Evolutionary conservation across 2,329 filamentous ascomycete species (phyloP).

Genomic region (Blumeria graminis): DNA sequence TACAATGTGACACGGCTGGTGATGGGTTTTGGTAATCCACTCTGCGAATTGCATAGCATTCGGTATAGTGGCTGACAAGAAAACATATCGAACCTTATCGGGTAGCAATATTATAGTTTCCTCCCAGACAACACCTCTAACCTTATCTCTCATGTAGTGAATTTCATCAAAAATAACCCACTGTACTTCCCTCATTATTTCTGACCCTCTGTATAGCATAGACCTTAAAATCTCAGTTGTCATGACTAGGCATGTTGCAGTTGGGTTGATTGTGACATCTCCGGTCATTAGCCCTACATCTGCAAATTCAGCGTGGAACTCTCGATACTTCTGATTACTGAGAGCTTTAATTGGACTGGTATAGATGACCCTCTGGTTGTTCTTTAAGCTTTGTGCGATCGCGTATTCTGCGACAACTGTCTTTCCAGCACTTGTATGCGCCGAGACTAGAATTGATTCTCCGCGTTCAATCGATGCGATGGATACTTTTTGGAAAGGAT

Average conservation of each 20-base stretch:
- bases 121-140: constrained; percentile 92
- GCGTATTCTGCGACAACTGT: constrained; percentile 97
- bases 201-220: constrained; percentile 92
- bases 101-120: constrained; percentile 95
- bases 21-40: constrained; percentile 96
- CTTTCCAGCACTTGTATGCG: constrained; percentile 93
- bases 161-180: constrained; percentile 99
- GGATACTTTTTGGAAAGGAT: constrained; percentile 90
- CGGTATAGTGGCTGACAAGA: constrained; percentile 90
- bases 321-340: constrained; percentile 95
- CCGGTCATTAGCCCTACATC: constrained; percentile 97
- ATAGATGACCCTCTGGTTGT: constrained; percentile 96
- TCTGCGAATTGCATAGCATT: constrained; percentile 99
- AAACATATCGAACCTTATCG: constrained; percentile 97
- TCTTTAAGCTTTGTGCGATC: constrained; percentile 88
- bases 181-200: constrained; percentile 97
- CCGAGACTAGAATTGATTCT: constrained; percentile 89
- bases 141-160: constrained; percentile 91
- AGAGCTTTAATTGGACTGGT: constrained; percentile 97
- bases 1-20: constrained; percentile 93
- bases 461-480: constrained; percentile 88
- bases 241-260: constrained; percentile 94
- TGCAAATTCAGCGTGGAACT: constrained; percentile 86
- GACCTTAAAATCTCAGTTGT: constrained; percentile 97
- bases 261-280: constrained; percentile 97